Conservation (phyloP, 2,329 filamentous ascomycete genomes). For the Fusarium solani-melongenae region DNA sequence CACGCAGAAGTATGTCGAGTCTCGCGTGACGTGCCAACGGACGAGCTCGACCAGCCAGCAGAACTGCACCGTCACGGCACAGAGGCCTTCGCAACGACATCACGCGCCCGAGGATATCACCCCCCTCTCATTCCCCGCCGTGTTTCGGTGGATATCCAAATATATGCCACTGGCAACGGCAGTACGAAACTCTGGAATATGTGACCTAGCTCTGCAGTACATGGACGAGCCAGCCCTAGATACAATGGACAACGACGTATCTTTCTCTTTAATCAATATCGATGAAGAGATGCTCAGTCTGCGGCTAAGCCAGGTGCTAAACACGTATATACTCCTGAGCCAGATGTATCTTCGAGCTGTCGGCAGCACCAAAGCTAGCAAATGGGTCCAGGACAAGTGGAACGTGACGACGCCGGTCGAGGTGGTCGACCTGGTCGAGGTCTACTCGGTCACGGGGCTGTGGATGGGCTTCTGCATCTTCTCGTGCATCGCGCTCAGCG, state of each 20-base stretch:
- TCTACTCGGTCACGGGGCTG: background rate
- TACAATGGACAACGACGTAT: background rate
- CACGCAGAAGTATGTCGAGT: conserved; percentile 21
- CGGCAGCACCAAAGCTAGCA: background rate
- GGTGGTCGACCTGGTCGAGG: background rate
- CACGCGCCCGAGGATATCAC: background rate
- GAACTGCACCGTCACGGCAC: conserved; percentile 13
- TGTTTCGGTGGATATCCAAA: background rate
- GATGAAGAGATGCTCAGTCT: background rate
- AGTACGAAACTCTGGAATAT: background rate
- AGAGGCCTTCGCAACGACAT: background rate
- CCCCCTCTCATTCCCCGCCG: background rate
- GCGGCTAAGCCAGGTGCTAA: conserved; percentile 17
- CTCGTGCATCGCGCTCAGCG: background rate
- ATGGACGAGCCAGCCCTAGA: background rate
- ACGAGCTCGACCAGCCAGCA: background rate
- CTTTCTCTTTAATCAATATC: background rate
- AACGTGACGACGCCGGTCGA: background rate
- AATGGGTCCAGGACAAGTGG: background rate
- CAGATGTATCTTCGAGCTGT: background rate
- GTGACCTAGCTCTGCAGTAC: background rate
- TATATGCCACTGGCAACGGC: background rate
- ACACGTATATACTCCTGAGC: conserved; percentile 17
- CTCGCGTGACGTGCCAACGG: conserved; percentile 8
- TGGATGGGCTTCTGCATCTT: background rate